A percentile compares a stretch with the other conserved stretches of the same genome.
Evolutionary conservation across 176 grass and related monocot species (phyloP).

Genomic region (Rhynchospora tenuis): DNA sequence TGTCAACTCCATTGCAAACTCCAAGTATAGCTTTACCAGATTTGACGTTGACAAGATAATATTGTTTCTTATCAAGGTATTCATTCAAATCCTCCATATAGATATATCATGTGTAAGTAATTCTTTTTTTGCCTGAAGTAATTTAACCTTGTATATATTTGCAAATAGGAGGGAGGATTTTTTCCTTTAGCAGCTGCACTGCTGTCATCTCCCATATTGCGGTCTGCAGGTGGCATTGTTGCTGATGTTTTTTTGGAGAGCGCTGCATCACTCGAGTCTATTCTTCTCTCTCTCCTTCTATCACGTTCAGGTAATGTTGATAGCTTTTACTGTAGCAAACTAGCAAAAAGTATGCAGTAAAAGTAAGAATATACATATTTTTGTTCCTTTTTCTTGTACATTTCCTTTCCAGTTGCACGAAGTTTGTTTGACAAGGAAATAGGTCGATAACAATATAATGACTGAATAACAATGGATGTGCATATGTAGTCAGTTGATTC

Average conservation of each 20-base stretch:
- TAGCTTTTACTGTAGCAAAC: conserved; percentile 17
- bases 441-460: not conserved
- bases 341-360: not conserved
- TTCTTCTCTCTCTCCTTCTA: conserved; percentile 81
- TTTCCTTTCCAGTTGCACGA: not conserved
- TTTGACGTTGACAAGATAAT: conserved; percentile 71
- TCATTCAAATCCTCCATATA: not conserved
- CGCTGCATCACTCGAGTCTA: conserved; percentile 63
- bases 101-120: not conserved
- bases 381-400: not conserved
- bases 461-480: not conserved
- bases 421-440: not conserved
- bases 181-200: conserved; percentile 73
- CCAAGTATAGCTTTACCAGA: conserved; percentile 69
- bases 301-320: conserved; percentile 66
- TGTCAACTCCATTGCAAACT: conserved; percentile 52
- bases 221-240: conserved; percentile 30
- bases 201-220: conserved; percentile 61
- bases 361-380: not conserved
- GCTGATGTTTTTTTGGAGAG: conserved; percentile 73
- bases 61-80: conserved; percentile 89
- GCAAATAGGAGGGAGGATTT: conserved; percentile 77
- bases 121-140: not conserved
- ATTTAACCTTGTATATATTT: conserved; percentile 9
- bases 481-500: not conserved